A percentile compares a stretch with the other conserved stretches of the same genome.
phyloP scores from a whole-genome alignment of 495 filamentous ascomycete species.

The Hyaloscypha hepaticicola region DNA sequence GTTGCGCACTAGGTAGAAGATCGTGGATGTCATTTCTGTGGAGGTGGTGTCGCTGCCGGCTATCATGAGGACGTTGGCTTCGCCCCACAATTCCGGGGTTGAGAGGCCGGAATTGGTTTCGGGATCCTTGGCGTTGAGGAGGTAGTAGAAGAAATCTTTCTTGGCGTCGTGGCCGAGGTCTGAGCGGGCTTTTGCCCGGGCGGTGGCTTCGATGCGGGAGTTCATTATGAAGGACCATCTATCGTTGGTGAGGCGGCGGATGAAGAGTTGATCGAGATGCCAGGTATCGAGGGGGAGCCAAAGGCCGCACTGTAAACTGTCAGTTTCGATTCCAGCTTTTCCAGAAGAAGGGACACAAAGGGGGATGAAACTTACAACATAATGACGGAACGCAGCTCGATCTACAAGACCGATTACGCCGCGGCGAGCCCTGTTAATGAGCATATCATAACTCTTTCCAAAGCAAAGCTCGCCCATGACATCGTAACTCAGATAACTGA shows the following conservation, averaged over 20 bases:
- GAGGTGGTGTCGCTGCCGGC: constrained; percentile 64
- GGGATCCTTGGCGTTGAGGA: constrained; percentile 57
- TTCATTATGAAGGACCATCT: constrained; percentile 57
- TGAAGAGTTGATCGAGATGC: constrained; percentile 56
- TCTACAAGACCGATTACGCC: constrained; percentile 57
- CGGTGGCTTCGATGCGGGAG: constrained; percentile 51
- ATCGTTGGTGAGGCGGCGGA: constrained; percentile 53
- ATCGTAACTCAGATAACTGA: constrained; percentile 68
- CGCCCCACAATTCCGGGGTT: constrained; percentile 66
- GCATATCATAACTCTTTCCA: constrained; percentile 70
- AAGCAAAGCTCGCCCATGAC: constrained; percentile 71
- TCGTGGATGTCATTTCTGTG: constrained; percentile 58
- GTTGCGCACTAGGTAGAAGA: constrained; percentile 68
- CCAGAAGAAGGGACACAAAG: background rate
- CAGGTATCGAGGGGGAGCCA: constrained; percentile 54
- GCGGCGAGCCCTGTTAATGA: constrained; percentile 58
- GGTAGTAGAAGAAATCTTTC: constrained; percentile 63
- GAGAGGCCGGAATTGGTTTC: constrained; percentile 64
- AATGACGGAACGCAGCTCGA: constrained; percentile 53
- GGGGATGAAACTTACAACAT: constrained; percentile 45
- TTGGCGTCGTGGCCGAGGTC: constrained; percentile 52
- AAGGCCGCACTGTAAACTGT: constrained; percentile 45
- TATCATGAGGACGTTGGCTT: constrained; percentile 65
- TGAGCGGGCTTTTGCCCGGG: constrained; percentile 53
- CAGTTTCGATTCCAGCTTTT: background rate